Percentiles rank a stretch among this genome's conserved stretches.
These are phyloP conservation scores for Plantago elongata DNA, from an alignment of 257 asterid species.

Conservation along the genomic window DNA sequence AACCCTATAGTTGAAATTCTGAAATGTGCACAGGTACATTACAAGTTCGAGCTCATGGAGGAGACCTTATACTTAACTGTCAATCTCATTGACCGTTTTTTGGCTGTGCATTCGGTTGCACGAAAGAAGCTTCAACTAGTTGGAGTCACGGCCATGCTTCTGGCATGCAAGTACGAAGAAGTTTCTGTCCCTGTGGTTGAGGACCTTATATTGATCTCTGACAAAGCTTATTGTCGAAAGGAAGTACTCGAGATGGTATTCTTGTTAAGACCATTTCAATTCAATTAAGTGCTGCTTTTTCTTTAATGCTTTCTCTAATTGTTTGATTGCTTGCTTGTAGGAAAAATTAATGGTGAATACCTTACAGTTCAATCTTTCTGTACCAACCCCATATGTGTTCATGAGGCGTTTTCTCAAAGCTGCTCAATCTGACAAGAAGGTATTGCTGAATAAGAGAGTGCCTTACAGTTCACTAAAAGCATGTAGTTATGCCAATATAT, in stretches of 20 bases:
- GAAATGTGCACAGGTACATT: constrained; percentile 56
- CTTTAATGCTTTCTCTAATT: neutral
- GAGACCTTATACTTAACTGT: constrained; percentile 82
- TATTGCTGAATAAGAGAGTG: constrained; percentile 5
- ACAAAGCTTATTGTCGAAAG: constrained; percentile 67
- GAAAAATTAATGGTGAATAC: constrained; percentile 74
- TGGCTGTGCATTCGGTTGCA: constrained; percentile 50
- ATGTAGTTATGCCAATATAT: neutral
- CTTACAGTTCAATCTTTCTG: constrained; percentile 68
- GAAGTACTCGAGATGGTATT: constrained; percentile 87
- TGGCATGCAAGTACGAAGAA: constrained; percentile 96
- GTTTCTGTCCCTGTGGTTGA: constrained; percentile 93
- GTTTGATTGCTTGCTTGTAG: constrained; percentile 29
- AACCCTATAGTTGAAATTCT: neutral
- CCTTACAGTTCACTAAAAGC: constrained; percentile 7
- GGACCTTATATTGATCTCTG: constrained; percentile 81
- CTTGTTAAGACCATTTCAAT: neutral
- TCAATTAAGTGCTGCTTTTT: neutral
- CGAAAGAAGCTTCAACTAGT: constrained; percentile 89
- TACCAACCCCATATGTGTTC: constrained; percentile 83
- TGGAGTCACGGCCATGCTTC: constrained; percentile 87
- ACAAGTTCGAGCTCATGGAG: constrained; percentile 95
- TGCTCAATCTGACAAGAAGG: constrained; percentile 68
- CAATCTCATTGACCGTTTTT: constrained; percentile 78
- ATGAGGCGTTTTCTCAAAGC: constrained; percentile 86